These are phyloP conservation scores for Cytospora piceae DNA, from an alignment of 2,329 filamentous ascomycete species.

Conservation along the genomic window DNA sequence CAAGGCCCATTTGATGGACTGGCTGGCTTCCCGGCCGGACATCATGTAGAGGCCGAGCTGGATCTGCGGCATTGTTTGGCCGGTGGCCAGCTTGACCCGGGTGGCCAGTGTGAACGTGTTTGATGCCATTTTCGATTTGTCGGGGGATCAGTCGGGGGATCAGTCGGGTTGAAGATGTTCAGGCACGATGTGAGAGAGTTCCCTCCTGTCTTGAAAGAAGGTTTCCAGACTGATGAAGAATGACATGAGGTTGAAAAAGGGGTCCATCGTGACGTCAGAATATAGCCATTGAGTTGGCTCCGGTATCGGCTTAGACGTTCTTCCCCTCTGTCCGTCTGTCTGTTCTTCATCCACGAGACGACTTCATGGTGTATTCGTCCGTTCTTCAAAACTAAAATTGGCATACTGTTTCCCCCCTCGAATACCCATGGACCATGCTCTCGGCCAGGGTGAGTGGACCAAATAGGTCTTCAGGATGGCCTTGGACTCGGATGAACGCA, in stretches of 20 bases:
- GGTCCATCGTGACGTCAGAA: slow-evolving; percentile 26
- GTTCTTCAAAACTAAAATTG: background rate
- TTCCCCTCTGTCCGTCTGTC: background rate
- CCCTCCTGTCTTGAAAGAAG: background rate
- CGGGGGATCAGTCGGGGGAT: background rate
- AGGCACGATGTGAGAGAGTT: background rate
- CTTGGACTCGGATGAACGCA: too few relatives aligned
- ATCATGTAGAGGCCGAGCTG: slow-evolving; percentile 78
- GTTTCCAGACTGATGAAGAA: background rate
- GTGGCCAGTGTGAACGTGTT: slow-evolving; percentile 27
- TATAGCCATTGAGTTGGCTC: background rate
- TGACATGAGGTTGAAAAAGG: slow-evolving; percentile 7
- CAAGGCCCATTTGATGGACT: slow-evolving; percentile 62
- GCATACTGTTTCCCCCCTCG: background rate
- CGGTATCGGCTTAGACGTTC: slow-evolving; percentile 22
- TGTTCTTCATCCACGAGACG: background rate
- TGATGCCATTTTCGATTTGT: slow-evolving; percentile 11
- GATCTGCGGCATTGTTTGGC: slow-evolving; percentile 68
- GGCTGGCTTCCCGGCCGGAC: slow-evolving; percentile 61
- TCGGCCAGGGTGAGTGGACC: too few relatives aligned
- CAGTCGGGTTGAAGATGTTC: background rate
- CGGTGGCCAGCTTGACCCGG: slow-evolving; percentile 58
- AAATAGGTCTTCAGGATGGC: too few relatives aligned
- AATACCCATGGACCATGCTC: background rate
- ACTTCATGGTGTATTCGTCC: background rate